Evolutionary conservation across 805 yeast species (phyloP).

Genomic region (Limtongia smithiae): DNA sequence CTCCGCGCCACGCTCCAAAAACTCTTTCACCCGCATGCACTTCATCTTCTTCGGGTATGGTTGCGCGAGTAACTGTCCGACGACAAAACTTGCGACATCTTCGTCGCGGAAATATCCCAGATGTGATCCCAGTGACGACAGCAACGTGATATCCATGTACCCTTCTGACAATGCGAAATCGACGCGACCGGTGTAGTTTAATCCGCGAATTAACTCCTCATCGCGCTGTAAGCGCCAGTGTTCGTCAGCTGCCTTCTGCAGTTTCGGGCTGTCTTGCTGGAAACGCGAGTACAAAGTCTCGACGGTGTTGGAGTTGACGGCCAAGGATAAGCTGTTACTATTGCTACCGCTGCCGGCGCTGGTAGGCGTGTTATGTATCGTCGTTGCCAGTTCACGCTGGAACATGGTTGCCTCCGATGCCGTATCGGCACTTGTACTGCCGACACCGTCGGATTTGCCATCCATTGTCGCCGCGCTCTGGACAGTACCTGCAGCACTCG

Average conservation of each 20-base stretch:
- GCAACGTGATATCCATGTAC: conserved; percentile 69
- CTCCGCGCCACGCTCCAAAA: background rate
- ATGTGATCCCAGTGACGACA: conserved; percentile 82
- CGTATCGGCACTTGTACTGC: background rate
- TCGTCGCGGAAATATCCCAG: conserved; percentile 82
- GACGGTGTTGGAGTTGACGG: background rate
- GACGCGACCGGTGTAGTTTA: conserved; percentile 72
- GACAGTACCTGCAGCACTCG: background rate
- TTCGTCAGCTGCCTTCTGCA: conserved; percentile 17
- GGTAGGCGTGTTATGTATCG: conserved; percentile 2
- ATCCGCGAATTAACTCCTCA: conserved; percentile 40
- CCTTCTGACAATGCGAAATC: conserved; percentile 80
- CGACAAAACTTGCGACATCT: conserved; percentile 74
- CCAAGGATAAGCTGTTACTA: background rate
- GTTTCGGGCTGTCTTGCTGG: conserved; percentile 17
- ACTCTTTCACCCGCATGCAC: conserved; percentile 22
- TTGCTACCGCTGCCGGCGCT: background rate
- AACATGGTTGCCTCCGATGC: background rate
- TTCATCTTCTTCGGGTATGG: conserved; percentile 26
- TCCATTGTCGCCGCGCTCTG: background rate
- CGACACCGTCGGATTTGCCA: background rate
- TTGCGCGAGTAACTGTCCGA: conserved; percentile 49
- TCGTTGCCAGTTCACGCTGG: conserved; percentile 3
- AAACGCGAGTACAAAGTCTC: conserved; percentile 28
- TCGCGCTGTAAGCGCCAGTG: conserved; percentile 21